A percentile compares a stretch with the other conserved stretches of the same genome.
Conservation (phyloP, 345 rosid species). For the Pugionium cornutum region DNA sequence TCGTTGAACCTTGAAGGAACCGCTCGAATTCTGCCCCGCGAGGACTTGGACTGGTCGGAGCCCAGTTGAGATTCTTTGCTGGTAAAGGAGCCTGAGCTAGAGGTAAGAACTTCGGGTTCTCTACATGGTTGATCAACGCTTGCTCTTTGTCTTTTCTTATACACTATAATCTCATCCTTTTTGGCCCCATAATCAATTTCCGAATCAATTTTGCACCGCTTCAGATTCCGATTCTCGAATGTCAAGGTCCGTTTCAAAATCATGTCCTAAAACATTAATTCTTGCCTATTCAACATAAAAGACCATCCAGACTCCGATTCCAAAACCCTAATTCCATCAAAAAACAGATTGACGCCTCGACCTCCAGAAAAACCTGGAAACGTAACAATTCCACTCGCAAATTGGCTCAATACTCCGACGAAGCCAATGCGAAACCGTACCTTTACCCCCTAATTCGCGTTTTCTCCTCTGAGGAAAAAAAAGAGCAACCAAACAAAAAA, state of each 20-base stretch:
- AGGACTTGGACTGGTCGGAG: slow-evolving; percentile 46
- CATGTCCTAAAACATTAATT: slow-evolving; percentile 45
- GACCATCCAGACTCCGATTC: slow-evolving; percentile 18
- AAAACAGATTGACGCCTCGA: slow-evolving; percentile 2
- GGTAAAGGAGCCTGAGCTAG: slow-evolving; percentile 51
- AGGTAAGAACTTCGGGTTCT: slow-evolving; percentile 46
- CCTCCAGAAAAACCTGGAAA: slow-evolving; percentile 18
- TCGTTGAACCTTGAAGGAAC: slow-evolving; percentile 62
- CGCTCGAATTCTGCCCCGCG: slow-evolving; percentile 51
- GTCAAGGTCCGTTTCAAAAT: slow-evolving; percentile 57
- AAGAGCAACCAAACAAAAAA: not conserved
- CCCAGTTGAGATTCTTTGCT: slow-evolving; percentile 46
- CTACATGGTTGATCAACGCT: slow-evolving; percentile 41
- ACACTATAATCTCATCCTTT: slow-evolving; percentile 44
- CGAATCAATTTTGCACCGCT: slow-evolving; percentile 54
- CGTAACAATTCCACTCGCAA: slow-evolving; percentile 22
- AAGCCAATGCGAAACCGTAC: slow-evolving; percentile 27
- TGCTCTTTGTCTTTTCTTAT: slow-evolving; percentile 56
- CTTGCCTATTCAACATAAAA: slow-evolving; percentile 25
- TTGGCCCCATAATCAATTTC: slow-evolving; percentile 47
- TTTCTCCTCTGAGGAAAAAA: slow-evolving; percentile 7
- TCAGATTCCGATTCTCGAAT: slow-evolving; percentile 57
- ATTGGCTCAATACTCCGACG: slow-evolving; percentile 20
- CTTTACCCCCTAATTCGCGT: slow-evolving; percentile 29
- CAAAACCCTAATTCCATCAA: slow-evolving; percentile 50